Base-by-base conservation (phyloP, 176 grass and related monocot genomes). In the Ampelocalamus luodianensis region DNA sequence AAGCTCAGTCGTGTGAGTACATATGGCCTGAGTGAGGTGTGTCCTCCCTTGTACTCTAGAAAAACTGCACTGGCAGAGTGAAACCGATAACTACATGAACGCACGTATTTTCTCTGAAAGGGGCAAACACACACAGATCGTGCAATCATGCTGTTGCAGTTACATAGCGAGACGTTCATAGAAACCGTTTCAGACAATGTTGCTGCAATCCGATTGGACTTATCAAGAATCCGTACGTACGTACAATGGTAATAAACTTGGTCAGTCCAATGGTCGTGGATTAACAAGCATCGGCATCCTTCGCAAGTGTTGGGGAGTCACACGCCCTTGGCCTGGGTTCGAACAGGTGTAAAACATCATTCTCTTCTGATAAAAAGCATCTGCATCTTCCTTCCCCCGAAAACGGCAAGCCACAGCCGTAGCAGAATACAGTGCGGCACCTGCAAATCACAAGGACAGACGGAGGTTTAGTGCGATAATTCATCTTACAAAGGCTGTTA, bases 391-490 rank as follows among this genome's bases (percentile, higher is more conserved):
- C 46, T 17, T 4, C 3, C 5, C n/a, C 7, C 3, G 0, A 22
- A 32, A 53, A 37, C 43, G 16, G 42, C 42, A 43, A 43, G 65
- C 86, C 72, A 17, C 86, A 88, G 12, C 0, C 16, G n/a, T 88
- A 83, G 86, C 86, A 88, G 54, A 88, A 83, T 0, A 39, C 55
- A 7, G 65, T 53, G 17, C 72, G 64, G 15, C 86, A 88, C 60
- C 72, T 83, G 79, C 15, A 70, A 37, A 64, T 70, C 64, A 11
- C 79, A 83, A 53, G 13, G 59, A 56, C 27, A 29, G 3, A 70
- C 0, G 16, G 0, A 38, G 8, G 10, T 29, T 29, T n/a, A 23
- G 53, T 3, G 1, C 44, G 32, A 34, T 34, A 51, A 4, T 64
- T 38, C 20, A 38, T 49, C 43, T 34, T 36, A 32, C 10, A 78